Conservation (phyloP, 2,329 filamentous ascomycete genomes). For the Nigrospora sphaerica region DNA sequence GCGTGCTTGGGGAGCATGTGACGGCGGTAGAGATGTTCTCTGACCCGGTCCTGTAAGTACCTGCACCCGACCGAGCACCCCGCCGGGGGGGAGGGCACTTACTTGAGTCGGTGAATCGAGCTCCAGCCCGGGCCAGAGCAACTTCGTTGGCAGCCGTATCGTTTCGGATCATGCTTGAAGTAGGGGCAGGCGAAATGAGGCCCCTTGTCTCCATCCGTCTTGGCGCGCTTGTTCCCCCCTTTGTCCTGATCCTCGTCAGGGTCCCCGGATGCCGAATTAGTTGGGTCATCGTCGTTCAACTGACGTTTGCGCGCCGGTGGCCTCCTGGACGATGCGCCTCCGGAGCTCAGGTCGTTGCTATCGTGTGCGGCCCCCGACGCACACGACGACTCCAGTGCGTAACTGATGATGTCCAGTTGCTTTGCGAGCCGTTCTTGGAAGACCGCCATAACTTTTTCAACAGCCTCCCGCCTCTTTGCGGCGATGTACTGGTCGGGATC, state of each 20-base stretch:
- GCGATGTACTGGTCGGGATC: conserved; percentile 20
- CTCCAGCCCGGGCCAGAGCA: conserved; percentile 17
- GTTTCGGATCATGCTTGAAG: conserved; percentile 24
- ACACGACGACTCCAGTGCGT: conserved; percentile 17
- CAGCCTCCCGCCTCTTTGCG: conserved; percentile 14
- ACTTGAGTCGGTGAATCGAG: conserved; percentile 22
- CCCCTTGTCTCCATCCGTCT: conserved; percentile 20
- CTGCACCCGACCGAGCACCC: neutral
- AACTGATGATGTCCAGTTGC: conserved; percentile 18
- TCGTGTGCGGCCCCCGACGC: conserved; percentile 6
- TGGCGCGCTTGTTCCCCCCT: conserved; percentile 27
- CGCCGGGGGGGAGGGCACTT: conserved; percentile 3
- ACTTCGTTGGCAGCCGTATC: conserved; percentile 12
- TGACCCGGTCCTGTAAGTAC: conserved; percentile 3
- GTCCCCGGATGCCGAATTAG: conserved; percentile 16
- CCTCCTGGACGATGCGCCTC: conserved; percentile 7
- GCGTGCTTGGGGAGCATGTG: conserved; percentile 18
- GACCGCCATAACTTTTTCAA: conserved; percentile 17
- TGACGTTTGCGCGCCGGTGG: conserved; percentile 18
- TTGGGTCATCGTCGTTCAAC: conserved; percentile 17
- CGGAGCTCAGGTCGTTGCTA: conserved; percentile 3
- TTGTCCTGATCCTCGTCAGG: conserved; percentile 21
- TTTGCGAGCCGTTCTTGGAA: conserved; percentile 22
- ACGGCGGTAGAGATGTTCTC: conserved; percentile 21
- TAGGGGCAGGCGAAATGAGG: conserved; percentile 27